Percentiles rank a stretch among this genome's conserved stretches.
Evolutionary conservation across 1,284 basidiomycete species (phyloP).

Genomic region (Cutaneotrichosporon spelunceum): DNA sequence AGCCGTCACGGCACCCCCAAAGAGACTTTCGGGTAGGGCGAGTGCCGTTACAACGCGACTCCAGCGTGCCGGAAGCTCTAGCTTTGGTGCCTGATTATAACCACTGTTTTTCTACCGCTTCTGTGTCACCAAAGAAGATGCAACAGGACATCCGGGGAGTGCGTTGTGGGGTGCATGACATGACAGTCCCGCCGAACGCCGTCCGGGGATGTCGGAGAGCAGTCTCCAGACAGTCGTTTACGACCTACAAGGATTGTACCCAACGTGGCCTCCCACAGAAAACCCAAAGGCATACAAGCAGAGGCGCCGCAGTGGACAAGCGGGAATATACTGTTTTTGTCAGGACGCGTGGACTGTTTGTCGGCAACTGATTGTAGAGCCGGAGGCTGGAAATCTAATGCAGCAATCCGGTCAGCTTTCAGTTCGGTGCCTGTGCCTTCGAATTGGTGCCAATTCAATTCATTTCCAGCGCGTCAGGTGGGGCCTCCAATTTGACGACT

Average conservation of each 20-base stretch:
- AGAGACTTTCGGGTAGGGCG: neutral
- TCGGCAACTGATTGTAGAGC: neutral
- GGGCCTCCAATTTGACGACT: neutral
- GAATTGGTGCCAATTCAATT: neutral
- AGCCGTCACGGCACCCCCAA: neutral
- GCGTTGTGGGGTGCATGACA: neutral
- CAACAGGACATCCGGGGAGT: neutral
- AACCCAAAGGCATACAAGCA: too few relatives aligned
- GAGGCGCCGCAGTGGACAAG: too few relatives aligned
- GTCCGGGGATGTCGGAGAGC: neutral
- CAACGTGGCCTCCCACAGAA: too few relatives aligned
- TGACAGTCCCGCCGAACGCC: neutral
- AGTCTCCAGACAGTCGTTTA: too few relatives aligned
- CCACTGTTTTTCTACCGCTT: neutral
- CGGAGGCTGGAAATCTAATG: neutral
- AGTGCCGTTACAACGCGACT: neutral
- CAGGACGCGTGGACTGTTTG: too few relatives aligned
- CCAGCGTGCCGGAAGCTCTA: neutral
- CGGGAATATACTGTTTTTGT: too few relatives aligned
- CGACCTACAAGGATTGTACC: too few relatives aligned
- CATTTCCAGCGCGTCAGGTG: neutral
- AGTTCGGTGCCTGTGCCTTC: neutral
- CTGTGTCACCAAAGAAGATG: neutral
- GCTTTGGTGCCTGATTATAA: neutral
- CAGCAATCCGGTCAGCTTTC: neutral